A percentile compares a stretch with the other conserved stretches of the same genome.
phyloP scores from a whole-genome alignment of 2,329 filamentous ascomycete genomes.

The Immersiporthe knoxdaviesiana region DNA sequence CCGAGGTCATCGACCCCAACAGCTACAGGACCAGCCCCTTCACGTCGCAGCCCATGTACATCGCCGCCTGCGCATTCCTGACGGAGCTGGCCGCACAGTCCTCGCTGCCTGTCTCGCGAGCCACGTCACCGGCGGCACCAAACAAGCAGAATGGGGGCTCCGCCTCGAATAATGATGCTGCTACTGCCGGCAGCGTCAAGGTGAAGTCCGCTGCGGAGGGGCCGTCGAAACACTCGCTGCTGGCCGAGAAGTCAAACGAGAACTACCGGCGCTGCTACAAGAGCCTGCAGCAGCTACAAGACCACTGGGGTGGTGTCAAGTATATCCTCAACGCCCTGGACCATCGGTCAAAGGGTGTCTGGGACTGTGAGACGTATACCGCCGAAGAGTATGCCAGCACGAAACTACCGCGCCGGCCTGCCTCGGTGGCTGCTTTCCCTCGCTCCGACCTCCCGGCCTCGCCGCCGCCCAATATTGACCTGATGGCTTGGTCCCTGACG shows the following conservation, averaged over 20 bases:
- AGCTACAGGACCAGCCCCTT: conserved; percentile 89
- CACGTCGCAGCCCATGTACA: conserved; percentile 88
- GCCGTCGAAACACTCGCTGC: conserved; percentile 69
- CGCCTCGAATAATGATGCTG: background rate
- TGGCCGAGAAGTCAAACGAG: conserved; percentile 80
- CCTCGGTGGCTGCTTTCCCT: conserved; percentile 50
- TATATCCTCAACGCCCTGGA: conserved; percentile 87
- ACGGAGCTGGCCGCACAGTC: conserved; percentile 78
- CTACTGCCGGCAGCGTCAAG: conserved; percentile 11
- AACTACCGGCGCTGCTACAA: conserved; percentile 89
- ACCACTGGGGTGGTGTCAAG: conserved; percentile 83
- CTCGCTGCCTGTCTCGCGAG: conserved; percentile 66
- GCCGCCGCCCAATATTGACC: conserved; percentile 48
- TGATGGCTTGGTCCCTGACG: conserved; percentile 84
- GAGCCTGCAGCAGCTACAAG: conserved; percentile 77
- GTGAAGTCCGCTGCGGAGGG: conserved; percentile 34
- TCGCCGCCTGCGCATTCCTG: conserved; percentile 85
- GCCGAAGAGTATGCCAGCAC: conserved; percentile 78
- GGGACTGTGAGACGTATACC: conserved; percentile 71
- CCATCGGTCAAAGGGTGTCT: conserved; percentile 85
- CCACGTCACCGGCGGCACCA: conserved; percentile 54
- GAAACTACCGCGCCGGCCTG: conserved; percentile 52
- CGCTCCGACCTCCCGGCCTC: conserved; percentile 51
- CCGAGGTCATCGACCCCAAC: conserved; percentile 81
- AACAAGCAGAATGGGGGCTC: conserved; percentile 4